These are phyloP conservation scores for Sugiyamaella boreocaroliniensis DNA, from an alignment of 805 yeast species.

Conservation along the genomic window DNA sequence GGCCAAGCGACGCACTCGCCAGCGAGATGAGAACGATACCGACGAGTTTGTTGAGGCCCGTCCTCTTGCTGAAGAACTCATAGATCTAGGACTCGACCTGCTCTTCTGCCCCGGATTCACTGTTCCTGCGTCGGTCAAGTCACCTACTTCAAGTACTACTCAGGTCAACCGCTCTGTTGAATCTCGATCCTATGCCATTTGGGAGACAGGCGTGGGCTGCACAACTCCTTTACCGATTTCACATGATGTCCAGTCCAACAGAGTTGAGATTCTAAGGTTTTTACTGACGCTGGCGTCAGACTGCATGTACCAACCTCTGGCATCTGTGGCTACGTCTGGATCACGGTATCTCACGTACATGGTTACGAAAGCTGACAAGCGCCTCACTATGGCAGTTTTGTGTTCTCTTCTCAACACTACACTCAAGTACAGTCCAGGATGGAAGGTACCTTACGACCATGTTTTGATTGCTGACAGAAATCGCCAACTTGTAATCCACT, in stretches of 20 bases:
- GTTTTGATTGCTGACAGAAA: constrained; percentile 21
- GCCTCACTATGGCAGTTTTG: constrained; percentile 43
- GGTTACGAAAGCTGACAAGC: constrained; percentile 43
- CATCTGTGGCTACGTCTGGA: constrained; percentile 43
- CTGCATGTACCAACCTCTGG: constrained; percentile 46
- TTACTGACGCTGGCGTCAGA: constrained; percentile 56
- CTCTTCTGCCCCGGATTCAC: constrained; percentile 56
- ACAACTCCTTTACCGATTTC: constrained; percentile 29
- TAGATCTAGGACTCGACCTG: constrained; percentile 39
- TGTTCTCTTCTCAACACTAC: constrained; percentile 65
- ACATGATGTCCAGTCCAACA: constrained; percentile 49
- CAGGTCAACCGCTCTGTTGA: constrained; percentile 13
- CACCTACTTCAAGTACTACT: not conserved
- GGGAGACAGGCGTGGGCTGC: constrained; percentile 79
- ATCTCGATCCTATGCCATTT: constrained; percentile 40
- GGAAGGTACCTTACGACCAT: constrained; percentile 31
- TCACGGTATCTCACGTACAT: constrained; percentile 56
- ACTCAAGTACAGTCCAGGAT: constrained; percentile 32
- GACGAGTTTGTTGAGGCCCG: not conserved
- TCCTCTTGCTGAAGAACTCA: constrained; percentile 33
- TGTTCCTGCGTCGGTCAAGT: constrained; percentile 24
- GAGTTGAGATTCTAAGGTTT: constrained; percentile 61
- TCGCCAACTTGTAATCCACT: constrained; percentile 41
- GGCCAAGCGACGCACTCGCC: constrained; percentile 27
- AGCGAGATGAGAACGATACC: constrained; percentile 1